Conservation (phyloP, 1,139 yeast species). For the Magnusiomyces clavatus region DNA sequence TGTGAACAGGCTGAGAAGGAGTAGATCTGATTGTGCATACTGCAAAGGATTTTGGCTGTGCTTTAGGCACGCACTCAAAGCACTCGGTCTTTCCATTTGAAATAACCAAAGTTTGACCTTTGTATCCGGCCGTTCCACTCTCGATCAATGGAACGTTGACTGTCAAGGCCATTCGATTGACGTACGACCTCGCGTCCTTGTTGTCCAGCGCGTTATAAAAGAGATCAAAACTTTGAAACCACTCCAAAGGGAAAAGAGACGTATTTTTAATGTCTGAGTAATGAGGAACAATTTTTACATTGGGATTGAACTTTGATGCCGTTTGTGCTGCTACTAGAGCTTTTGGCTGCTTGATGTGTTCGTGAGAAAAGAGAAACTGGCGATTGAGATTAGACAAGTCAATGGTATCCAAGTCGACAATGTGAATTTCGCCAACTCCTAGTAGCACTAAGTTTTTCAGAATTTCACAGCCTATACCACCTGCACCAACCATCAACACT, state of each 20-base stretch:
- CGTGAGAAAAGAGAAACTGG: constrained; percentile 80
- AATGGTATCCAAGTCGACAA: constrained; percentile 91
- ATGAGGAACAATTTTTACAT: constrained; percentile 65
- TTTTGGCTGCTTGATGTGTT: constrained; percentile 81
- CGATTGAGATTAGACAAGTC: constrained; percentile 87
- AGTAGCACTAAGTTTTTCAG: constrained; percentile 75
- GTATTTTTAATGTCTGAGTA: constrained; percentile 87
- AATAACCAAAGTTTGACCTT: constrained; percentile 91
- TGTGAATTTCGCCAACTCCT: constrained; percentile 84
- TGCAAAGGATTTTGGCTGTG: constrained; percentile 83
- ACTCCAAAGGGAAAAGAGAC: constrained; percentile 56
- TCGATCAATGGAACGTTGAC: constrained; percentile 75
- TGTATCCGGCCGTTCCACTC: constrained; percentile 90
- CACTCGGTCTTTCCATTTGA: constrained; percentile 80
- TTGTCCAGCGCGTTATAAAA: constrained; percentile 92
- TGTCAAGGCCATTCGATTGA: constrained; percentile 73
- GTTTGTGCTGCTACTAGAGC: constrained; percentile 74
- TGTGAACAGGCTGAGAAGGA: constrained; percentile 92
- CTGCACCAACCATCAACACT: constrained; percentile 91
- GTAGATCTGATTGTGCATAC: constrained; percentile 96
- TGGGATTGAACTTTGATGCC: constrained; percentile 69
- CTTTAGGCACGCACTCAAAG: constrained; percentile 84
- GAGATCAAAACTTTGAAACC: constrained; percentile 75
- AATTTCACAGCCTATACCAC: constrained; percentile 98
- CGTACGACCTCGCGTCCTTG: constrained; percentile 84